A percentile compares a stretch with the other conserved stretches of the same genome.
Conservation (phyloP, 225 moss, liverwort and hornwort genomes). For the Asterella californica region DNA sequence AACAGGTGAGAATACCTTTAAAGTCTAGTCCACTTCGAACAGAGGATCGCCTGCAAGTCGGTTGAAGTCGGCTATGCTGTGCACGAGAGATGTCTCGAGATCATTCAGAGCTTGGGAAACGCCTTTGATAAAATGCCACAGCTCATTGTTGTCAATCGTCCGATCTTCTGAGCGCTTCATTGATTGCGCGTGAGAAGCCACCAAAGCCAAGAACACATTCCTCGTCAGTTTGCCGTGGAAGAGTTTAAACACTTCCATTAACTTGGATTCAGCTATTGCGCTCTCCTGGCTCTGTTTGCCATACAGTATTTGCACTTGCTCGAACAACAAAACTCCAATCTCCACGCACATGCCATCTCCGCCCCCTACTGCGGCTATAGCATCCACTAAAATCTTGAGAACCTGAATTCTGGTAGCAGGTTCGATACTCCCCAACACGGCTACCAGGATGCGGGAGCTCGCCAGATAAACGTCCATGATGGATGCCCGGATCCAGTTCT, state of each 20-base stretch:
- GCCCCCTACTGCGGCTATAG: not conserved
- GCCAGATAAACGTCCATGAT: constrained; percentile 11
- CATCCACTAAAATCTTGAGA: constrained; percentile 6
- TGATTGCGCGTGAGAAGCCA: not conserved
- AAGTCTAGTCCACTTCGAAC: constrained; percentile 8
- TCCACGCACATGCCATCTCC: constrained; percentile 12
- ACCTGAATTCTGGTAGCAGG: constrained; percentile 6
- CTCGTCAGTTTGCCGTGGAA: constrained; percentile 12
- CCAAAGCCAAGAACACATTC: constrained; percentile 12
- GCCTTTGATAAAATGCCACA: constrained; percentile 10
- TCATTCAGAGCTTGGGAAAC: not conserved
- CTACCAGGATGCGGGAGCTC: constrained; percentile 11
- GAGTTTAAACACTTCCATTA: constrained; percentile 16
- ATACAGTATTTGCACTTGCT: not conserved
- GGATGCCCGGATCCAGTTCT: constrained; percentile 12
- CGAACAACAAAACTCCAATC: constrained; percentile 8
- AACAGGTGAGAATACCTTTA: not conserved
- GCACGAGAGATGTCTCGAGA: constrained; percentile 5
- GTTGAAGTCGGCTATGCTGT: constrained; percentile 6
- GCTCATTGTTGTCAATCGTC: constrained; percentile 6
- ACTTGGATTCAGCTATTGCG: not conserved
- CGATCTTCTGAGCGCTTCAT: constrained; percentile 1
- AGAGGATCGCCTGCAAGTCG: constrained; percentile 13
- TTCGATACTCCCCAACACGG: not conserved
- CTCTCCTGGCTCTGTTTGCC: constrained; percentile 12